Base-by-base conservation (phyloP, 176 grass and related monocot species). In the Musa acuminata region DNA sequence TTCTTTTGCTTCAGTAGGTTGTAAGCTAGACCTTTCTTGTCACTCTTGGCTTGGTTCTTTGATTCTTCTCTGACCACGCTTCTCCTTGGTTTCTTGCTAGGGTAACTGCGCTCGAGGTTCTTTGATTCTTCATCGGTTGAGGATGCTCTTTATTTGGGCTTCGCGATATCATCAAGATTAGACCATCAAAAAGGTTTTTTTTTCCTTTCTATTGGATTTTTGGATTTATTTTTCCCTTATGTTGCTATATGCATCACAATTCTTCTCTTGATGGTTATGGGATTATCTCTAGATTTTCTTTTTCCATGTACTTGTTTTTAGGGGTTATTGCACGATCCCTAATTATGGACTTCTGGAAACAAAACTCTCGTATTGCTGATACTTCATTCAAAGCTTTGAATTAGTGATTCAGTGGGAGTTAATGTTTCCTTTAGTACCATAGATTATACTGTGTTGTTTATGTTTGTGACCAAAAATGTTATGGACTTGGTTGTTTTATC, bases 121-220 rank as follows among this genome's bases (percentile, higher is more conserved):
- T 9, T 13, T 49, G 10, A 75, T 13, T 26, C 13, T 60, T 43
- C 43, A 26, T 26, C 5, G 55, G 55, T 20, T 9, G 19, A 75
- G 17, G 9, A 68, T 10, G 0, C 26, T 57, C 16, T 62, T 76
- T 50, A 8, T n/a, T 64, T 76, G 19, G 74, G 63, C 11, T 50
- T 19, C 3, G 59, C 24, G 51, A 43, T 9, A 77, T 64, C 60
- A 77, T 51, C 48, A 51, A 64, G 75, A 77, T 65, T 65, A 51
- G 48, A 63, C 43, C 12, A 51, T 2, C 6, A 16, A 75, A 62
- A 75, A 62, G 54, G 73, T 75, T 50, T 25, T 24, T 23, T 62
- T 66, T 48, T 25, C 1, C 24, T 76, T 22, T 63, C 43, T 64
- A 9, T 24, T 64, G 0, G 9, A 16, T 49, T 49, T 16, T 48